Evolutionary conservation across 768 basidiomycete species (phyloP).

Genomic region (Podaxis mareebaensis): DNA sequence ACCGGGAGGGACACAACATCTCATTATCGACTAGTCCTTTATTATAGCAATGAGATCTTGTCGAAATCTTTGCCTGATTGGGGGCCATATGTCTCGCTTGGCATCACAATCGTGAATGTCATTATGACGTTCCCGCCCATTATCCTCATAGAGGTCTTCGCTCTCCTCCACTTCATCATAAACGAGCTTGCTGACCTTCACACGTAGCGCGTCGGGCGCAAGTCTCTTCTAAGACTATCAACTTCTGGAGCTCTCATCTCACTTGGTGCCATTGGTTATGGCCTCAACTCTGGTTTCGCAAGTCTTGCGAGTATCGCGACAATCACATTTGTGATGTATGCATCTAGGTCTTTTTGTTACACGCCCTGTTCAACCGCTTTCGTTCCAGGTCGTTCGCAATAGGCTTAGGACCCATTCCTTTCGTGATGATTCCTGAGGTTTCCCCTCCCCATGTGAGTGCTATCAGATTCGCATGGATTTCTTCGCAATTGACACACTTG

Average conservation of each 20-base stretch:
- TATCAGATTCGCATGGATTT: background rate
- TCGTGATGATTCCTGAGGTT: constrained; percentile 89
- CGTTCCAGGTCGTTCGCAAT: constrained; percentile 74
- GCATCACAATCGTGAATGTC: constrained; percentile 84
- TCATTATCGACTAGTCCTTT: constrained; percentile 57
- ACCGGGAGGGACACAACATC: background rate
- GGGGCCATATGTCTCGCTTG: constrained; percentile 81
- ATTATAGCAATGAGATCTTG: constrained; percentile 90
- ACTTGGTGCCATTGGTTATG: constrained; percentile 66
- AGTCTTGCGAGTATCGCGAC: constrained; percentile 73
- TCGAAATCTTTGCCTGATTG: constrained; percentile 75
- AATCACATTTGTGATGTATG: constrained; percentile 78
- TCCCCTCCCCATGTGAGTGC: constrained; percentile 71
- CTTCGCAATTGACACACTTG: constrained; percentile 9
- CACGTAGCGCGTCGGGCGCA: constrained; percentile 70
- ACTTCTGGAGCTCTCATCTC: constrained; percentile 65
- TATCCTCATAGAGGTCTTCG: constrained; percentile 78
- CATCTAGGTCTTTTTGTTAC: constrained; percentile 15
- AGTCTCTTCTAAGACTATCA: constrained; percentile 66
- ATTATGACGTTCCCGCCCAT: constrained; percentile 85
- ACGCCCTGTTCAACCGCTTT: background rate
- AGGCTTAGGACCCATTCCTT: constrained; percentile 91
- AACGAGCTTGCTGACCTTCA: constrained; percentile 5
- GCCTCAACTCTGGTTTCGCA: constrained; percentile 61
- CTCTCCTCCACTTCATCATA: background rate